Base-by-base conservation (phyloP, 225 moss, liverwort and hornwort genomes). In the Pleurozium schreberi region DNA sequence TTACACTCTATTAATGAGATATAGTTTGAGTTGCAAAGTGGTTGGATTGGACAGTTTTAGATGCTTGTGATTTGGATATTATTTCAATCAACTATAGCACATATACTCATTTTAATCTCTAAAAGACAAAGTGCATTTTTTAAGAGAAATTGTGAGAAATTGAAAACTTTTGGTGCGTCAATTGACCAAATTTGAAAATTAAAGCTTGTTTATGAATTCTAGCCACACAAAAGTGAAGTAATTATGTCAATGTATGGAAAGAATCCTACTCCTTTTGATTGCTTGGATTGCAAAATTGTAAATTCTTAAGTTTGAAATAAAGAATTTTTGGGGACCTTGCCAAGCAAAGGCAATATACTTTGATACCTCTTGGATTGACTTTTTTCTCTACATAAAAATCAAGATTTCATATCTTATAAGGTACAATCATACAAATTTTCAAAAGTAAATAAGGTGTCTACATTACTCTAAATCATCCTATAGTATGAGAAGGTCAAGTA, bases 311-410 rank as follows among this genome's bases (percentile, higher is more conserved):
- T 42, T 70, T 66, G 5, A 10, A 36, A 36, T 0, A 36, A 67
- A 36, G 2, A 38, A 18, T 10, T 38, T 38, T 11, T 34, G 0
- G 2, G 4, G 40, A n/a, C 2, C 4, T 0, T n/a, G 0, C 23
- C 40, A 69, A 14, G 1, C 0, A 40, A 40, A 23, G 21, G 12
- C 10, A 69, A 25, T 8, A 69, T 40, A 40, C 12, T n/a, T 25
- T 2, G 12, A 69, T 2, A 40, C 13, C 6, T 40, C 11, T 12
- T 40, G 4, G 4, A n/a, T n/a, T 7, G 6, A 68, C 8, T 6
- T 13, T 8, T 40, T 40, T 40, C 6, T n/a, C 69, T 23, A 40
- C 6, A 40, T 40, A 40, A 4, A 40, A 69, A 25, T 8, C 4
- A 69, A 13, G 3, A 25, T 40, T 25, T 40, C 19, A 18, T 8